Evolutionary conservation across 176 grass and related monocot species (phyloP), one percentile per base, ranked within the genome.

Genomic region (Olyra latifolia): DNA sequence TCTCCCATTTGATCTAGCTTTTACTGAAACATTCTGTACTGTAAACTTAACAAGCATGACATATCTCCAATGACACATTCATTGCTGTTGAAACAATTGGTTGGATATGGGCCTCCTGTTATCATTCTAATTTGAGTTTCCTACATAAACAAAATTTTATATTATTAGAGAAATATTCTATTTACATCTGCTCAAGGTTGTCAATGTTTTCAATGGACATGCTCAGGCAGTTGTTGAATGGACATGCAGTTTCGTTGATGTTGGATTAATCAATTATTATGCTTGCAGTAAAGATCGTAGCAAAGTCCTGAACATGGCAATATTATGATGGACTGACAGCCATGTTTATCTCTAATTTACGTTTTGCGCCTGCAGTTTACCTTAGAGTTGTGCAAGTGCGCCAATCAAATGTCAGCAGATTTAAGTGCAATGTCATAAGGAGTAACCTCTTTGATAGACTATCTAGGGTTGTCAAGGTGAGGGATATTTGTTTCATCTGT

Each of bases 371-470:
- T 83, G 86, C 69, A 79, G 83, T 76, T 60, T 93, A 86, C 15
- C 84, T 97, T 81, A 88, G 80, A 80, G 67, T 54, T 60, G 80
- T 83, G 70, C 93, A 77, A 78, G 28, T 90, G 65, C 49, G 61
- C 10, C 82, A 79, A 69, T 61, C 82, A 45, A 84, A 92, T 54
- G 40, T 84, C 27, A 88, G 76, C 90, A 90, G 82, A 84, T 80
- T 90, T 71, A 92, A 63, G 86, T 95, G 95, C 63, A 88, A 88
- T 82, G 75, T 76, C 71, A 91, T 98, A 29, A 80, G 83, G 67
- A 92, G 89, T 84, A 99, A 95, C 74, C 89, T 99, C 63, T 93
- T 99, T 73, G 97, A 99, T 77, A 88, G 97, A 45, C 60, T 99
- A 69, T 81, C 87, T 66, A 93, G 97, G 83, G 93, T 99, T 88